Percentiles rank a stretch among this genome's conserved stretches.
Conservation (phyloP, 2,329 filamentous ascomycete species). For the Alternaria consortialis region DNA sequence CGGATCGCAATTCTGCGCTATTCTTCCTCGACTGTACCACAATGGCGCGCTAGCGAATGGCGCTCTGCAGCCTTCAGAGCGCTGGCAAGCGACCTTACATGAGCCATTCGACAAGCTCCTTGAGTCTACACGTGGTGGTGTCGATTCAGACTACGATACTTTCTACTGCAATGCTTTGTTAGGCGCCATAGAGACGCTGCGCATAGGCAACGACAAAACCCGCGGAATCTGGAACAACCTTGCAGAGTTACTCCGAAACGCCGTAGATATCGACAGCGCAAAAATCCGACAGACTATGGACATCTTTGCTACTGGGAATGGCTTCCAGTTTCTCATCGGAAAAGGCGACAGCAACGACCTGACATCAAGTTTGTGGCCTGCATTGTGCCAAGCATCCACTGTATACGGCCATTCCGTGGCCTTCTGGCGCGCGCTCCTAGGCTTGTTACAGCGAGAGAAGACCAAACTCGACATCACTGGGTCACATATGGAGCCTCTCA, state of each 20-base stretch:
- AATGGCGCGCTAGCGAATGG: constrained; percentile 28
- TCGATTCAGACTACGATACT: constrained; percentile 19
- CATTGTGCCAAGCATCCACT: constrained; percentile 71
- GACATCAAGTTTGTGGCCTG: constrained; percentile 64
- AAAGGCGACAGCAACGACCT: constrained; percentile 65
- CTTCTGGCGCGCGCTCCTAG: constrained; percentile 51
- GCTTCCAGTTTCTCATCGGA: constrained; percentile 75
- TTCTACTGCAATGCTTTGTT: constrained; percentile 46
- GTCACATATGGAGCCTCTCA: constrained; percentile 67
- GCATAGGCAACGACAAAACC: constrained; percentile 32
- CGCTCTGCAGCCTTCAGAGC: constrained; percentile 33
- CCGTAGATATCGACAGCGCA: constrained; percentile 18
- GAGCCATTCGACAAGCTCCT: constrained; percentile 70
- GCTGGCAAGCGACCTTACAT: constrained; percentile 61
- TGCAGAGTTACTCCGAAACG: constrained; percentile 27
- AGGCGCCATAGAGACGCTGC: constrained; percentile 33
- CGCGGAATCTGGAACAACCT: constrained; percentile 33
- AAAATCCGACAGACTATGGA: constrained; percentile 19
- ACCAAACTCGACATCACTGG: constrained; percentile 60
- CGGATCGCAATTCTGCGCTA: constrained; percentile 39
- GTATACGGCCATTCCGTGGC: constrained; percentile 66
- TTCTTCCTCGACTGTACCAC: constrained; percentile 42
- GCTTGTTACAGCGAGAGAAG: constrained; percentile 73
- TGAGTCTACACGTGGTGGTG: constrained; percentile 6
- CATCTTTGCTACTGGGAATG: constrained; percentile 76